These are phyloP conservation scores for Fusarium solani-melongenae DNA, from an alignment of 2,329 filamentous ascomycete genomes.

Conservation along the genomic window DNA sequence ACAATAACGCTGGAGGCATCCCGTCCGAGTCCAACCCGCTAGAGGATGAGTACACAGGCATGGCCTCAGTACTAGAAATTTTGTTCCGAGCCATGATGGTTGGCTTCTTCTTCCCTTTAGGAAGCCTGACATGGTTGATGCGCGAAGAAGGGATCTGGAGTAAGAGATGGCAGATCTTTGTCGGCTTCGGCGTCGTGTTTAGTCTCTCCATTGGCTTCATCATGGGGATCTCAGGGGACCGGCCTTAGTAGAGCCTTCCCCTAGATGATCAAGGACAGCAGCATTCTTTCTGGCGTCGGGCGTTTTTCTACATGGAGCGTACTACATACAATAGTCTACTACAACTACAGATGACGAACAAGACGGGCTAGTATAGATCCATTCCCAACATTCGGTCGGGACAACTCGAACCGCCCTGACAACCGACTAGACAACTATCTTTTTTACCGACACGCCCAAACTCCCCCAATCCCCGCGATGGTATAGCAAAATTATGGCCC, in stretches of 20 bases:
- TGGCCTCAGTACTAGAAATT: constrained; percentile 75
- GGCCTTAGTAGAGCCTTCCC: constrained; percentile 19
- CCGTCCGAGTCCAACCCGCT: constrained; percentile 51
- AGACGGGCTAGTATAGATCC: constrained; percentile 28
- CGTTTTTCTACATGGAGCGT: constrained; percentile 14
- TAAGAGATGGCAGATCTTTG: constrained; percentile 84
- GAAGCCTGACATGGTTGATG: constrained; percentile 85
- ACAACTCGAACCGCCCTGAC: constrained; percentile 14
- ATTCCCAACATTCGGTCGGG: constrained; percentile 24
- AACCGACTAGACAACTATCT: constrained; percentile 12
- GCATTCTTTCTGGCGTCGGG: neutral
- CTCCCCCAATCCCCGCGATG: constrained; percentile 34
- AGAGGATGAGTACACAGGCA: constrained; percentile 63
- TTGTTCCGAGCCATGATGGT: constrained; percentile 89
- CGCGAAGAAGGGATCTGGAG: constrained; percentile 90
- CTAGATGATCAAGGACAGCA: neutral
- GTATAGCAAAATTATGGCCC: constrained; percentile 37
- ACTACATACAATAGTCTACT: constrained; percentile 23
- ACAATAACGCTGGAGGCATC: constrained; percentile 66
- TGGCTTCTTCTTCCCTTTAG: constrained; percentile 95
- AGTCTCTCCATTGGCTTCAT: constrained; percentile 82
- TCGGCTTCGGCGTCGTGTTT: constrained; percentile 84
- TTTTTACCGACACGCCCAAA: constrained; percentile 39
- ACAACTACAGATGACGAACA: constrained; percentile 12
- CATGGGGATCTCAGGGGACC: constrained; percentile 56